Conservation (phyloP, 2,329 filamentous ascomycete species). For the Pleomassaria siparia region DNA sequence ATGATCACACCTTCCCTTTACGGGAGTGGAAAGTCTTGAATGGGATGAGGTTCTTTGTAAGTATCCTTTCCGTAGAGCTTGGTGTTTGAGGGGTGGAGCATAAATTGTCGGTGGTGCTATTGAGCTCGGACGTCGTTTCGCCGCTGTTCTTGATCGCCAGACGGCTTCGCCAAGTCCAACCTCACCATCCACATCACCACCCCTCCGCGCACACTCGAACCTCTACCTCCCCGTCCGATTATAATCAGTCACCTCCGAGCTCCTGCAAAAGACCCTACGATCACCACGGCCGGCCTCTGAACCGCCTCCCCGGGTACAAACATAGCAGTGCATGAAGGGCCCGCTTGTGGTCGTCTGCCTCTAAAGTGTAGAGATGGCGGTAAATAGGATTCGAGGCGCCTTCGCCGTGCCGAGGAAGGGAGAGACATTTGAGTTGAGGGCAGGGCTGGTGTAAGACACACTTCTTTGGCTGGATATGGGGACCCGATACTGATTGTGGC, state of each 20-base stretch:
- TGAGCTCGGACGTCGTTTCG: constrained; percentile 1
- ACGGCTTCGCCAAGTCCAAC: constrained; percentile 2
- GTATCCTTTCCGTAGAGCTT: neutral
- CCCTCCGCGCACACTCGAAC: constrained; percentile 4
- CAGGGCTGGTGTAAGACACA: constrained; percentile 70
- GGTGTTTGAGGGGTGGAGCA: neutral
- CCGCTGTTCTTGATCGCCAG: neutral
- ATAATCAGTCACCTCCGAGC: neutral
- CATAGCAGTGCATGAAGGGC: constrained; percentile 37
- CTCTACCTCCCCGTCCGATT: neutral
- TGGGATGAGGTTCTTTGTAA: neutral
- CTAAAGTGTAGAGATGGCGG: constrained; percentile 67
- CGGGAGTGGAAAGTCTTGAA: neutral
- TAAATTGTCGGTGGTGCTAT: neutral
- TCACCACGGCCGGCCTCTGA: constrained; percentile 3
- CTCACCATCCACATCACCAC: constrained; percentile 15
- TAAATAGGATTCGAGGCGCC: constrained; percentile 92
- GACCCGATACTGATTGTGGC: constrained; percentile 38
- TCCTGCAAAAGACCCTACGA: neutral
- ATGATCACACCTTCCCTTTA: constrained; percentile 1
- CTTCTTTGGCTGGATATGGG: constrained; percentile 9
- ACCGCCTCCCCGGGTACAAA: constrained; percentile 7
- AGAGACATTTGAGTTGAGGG: constrained; percentile 95
- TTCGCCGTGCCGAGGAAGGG: constrained; percentile 93
- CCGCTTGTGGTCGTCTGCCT: constrained; percentile 30